phyloP scores from a whole-genome alignment of 192 early-diverging fungal species.

The Entrophospora sp. region DNA sequence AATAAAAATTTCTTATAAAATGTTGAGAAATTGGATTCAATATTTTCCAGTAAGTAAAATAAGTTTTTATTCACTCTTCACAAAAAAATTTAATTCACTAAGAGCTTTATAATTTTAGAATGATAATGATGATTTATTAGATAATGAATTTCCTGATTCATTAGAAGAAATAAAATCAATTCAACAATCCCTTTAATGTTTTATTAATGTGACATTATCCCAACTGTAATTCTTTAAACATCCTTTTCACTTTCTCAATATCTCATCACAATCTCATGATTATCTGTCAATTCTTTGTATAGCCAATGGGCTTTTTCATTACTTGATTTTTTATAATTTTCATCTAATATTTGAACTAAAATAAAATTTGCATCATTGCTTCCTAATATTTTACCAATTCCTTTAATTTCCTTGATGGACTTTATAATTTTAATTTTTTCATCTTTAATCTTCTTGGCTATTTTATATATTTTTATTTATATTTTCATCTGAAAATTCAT shows the following conservation, averaged over 20 bases:
- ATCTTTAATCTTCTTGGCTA: conserved; percentile 44
- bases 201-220: conserved; percentile 60
- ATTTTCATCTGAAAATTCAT: conserved; percentile 67
- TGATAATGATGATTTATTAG: no score
- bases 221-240: conserved; percentile 93
- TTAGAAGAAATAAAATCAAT: no score
- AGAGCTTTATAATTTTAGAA: no score
- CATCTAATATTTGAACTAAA: conserved; percentile 69
- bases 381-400: conserved; percentile 71
- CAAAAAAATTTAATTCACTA: no score
- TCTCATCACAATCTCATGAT: conserved; percentile 82
- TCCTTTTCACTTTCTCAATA: conserved; percentile 88
- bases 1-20: conserved; percentile 11
- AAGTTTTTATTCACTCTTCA: no score
- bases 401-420: conserved; percentile 50
- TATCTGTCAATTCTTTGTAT: conserved; percentile 81
- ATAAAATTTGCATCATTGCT: conserved; percentile 95
- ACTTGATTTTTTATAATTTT: conserved; percentile 45
- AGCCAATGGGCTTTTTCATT: conserved; percentile 64
- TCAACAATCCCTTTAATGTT: background rate
- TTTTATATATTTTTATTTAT: conserved; percentile 57
- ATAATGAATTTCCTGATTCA: no score
- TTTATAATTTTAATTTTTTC: conserved; percentile 65
- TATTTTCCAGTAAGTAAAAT: conserved; percentile 15
- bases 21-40: conserved; percentile 19